These are phyloP conservation scores for Acer campestre DNA, from an alignment of 345 rosid species.

Conservation along the genomic window DNA sequence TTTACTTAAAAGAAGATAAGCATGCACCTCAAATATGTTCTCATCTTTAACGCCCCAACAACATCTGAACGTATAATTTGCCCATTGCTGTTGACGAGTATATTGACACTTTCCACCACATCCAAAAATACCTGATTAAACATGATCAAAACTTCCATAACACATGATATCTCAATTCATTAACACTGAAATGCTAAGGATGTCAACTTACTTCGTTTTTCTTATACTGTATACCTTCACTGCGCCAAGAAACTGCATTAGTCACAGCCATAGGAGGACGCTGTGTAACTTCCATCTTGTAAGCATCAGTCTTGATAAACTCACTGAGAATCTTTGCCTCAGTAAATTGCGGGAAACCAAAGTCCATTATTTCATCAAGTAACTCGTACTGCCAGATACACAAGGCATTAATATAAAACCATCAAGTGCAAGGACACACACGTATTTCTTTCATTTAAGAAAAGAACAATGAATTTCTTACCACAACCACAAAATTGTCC, in stretches of 20 bases:
- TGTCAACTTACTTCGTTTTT: slow-evolving; percentile 63
- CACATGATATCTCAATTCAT: slow-evolving; percentile 10
- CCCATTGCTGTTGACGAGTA: slow-evolving; percentile 64
- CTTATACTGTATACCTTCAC: slow-evolving; percentile 74
- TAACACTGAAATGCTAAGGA: slow-evolving; percentile 3
- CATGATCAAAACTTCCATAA: slow-evolving; percentile 15
- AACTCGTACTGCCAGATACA: slow-evolving; percentile 68
- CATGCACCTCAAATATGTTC: slow-evolving; percentile 54
- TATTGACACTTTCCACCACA: slow-evolving; percentile 60
- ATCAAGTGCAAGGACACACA: background rate
- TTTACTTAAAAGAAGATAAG: slow-evolving; percentile 6
- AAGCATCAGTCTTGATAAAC: slow-evolving; percentile 87
- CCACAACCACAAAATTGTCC: slow-evolving; percentile 88
- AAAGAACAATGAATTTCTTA: slow-evolving; percentile 24
- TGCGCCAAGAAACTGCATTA: slow-evolving; percentile 87
- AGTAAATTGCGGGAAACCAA: slow-evolving; percentile 78
- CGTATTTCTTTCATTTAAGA: background rate
- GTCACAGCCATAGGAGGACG: slow-evolving; percentile 93
- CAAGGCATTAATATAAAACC: slow-evolving; percentile 2
- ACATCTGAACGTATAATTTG: slow-evolving; percentile 56
- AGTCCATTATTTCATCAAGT: slow-evolving; percentile 92
- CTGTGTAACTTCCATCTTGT: slow-evolving; percentile 79
- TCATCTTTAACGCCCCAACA: slow-evolving; percentile 62
- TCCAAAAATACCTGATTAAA: slow-evolving; percentile 55
- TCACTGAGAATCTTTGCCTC: slow-evolving; percentile 82